phyloP scores from a whole-genome alignment of 495 filamentous ascomycete genomes.

The Lepraria neglecta region DNA sequence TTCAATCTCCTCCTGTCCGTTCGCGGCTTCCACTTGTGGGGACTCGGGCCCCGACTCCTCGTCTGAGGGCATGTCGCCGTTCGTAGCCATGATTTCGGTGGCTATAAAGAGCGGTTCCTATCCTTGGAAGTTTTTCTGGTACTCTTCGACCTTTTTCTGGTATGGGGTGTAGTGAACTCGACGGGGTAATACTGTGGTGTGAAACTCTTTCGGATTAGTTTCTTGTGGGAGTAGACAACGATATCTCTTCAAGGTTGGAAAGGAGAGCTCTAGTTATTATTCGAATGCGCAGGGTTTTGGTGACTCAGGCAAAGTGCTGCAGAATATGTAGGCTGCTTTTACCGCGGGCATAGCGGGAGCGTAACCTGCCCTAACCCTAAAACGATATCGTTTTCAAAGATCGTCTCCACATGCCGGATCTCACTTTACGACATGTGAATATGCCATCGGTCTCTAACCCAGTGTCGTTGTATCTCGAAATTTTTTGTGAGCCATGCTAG shows the following conservation, averaged over 20 bases:
- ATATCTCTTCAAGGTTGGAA: neutral
- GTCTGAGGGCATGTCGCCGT: slow-evolving; percentile 54
- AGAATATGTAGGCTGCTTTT: neutral
- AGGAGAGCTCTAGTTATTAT: neutral
- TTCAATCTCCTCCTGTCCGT: slow-evolving; percentile 48
- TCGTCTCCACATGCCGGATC: too few species aligned
- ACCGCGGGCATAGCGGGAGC: slow-evolving; percentile 1
- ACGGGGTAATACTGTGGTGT: too few species aligned
- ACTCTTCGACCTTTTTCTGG: neutral
- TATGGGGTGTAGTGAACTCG: neutral
- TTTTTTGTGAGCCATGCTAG: neutral
- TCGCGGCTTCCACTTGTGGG: slow-evolving; percentile 49
- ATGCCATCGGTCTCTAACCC: neutral
- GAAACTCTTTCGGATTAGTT: too few species aligned
- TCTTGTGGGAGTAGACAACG: too few species aligned
- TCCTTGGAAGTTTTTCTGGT: neutral
- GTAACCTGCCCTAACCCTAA: neutral
- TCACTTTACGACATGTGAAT: neutral
- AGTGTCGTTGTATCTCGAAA: neutral
- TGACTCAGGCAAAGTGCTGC: neutral
- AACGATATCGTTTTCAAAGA: too few species aligned
- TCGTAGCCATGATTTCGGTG: slow-evolving; percentile 53
- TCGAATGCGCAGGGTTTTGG: neutral
- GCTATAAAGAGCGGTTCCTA: neutral
- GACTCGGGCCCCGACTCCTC: slow-evolving; percentile 55